Percentiles rank a stretch among this genome's conserved stretches.
Evolutionary conservation across 1,139 yeast species (phyloP).

Genomic region (Sugiyamaella paludigena): DNA sequence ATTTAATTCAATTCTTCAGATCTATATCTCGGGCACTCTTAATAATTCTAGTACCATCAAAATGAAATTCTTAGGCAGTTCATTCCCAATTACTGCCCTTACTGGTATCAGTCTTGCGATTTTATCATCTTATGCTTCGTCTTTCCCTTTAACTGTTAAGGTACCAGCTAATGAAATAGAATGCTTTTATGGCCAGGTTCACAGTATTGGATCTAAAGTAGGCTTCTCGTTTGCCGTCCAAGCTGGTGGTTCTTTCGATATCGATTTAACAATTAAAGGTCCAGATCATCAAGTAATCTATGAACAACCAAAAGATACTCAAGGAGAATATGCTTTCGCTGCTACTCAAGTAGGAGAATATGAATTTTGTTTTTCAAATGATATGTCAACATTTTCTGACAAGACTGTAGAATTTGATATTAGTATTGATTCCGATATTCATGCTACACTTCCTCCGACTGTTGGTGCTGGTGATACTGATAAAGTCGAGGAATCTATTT

Average conservation of each 20-base stretch:
- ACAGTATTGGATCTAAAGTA: constrained; percentile 58
- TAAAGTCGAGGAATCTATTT: constrained; percentile 45
- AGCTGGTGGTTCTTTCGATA: constrained; percentile 82
- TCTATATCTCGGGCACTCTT: too few relatives aligned
- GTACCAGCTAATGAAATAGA: constrained; percentile 75
- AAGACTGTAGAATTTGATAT: constrained; percentile 90
- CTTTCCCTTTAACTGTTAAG: constrained; percentile 61
- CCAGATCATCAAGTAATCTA: constrained; percentile 63
- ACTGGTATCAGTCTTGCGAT: neutral
- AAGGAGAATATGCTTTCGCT: constrained; percentile 77
- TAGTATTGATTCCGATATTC: constrained; percentile 49
- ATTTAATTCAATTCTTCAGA: too few relatives aligned
- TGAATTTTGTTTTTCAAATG: constrained; percentile 86
- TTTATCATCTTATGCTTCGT: constrained; percentile 8
- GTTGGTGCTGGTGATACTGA: constrained; percentile 61
- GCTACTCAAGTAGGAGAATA: constrained; percentile 80
- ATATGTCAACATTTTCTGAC: constrained; percentile 81
- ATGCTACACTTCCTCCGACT: constrained; percentile 58
- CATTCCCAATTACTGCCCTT: too few relatives aligned
- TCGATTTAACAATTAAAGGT: constrained; percentile 70
- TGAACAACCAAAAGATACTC: constrained; percentile 65
- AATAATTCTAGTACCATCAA: too few relatives aligned
- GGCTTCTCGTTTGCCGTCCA: constrained; percentile 91
- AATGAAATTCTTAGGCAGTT: too few relatives aligned
- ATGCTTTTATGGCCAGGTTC: constrained; percentile 77